Conservation (phyloP, 805 yeast genomes). For the Ascoidea asiatica region DNA sequence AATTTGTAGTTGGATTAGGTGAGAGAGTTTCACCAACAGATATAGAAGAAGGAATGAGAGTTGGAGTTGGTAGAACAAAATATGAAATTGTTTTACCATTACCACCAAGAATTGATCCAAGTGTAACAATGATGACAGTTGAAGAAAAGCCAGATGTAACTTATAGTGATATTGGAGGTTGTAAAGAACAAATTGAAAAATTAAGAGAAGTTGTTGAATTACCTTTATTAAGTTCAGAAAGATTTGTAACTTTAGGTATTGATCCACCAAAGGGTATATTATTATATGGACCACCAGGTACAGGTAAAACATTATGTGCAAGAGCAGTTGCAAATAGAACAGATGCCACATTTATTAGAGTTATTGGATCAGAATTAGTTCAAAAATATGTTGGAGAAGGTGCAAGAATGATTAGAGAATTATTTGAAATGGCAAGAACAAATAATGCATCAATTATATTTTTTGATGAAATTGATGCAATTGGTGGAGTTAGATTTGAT, state of each 20-base stretch:
- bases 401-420: constrained; percentile 98
- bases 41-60: constrained; percentile 99
- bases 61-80: constrained; percentile 95
- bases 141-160: constrained; percentile 99
- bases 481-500: constrained; percentile 99
- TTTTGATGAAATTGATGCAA: constrained; percentile 97
- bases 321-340: constrained; percentile 99
- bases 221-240: constrained; percentile 87
- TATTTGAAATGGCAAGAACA: constrained; percentile 98
- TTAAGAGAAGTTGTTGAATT: constrained; percentile 91
- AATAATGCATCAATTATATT: constrained; percentile 96
- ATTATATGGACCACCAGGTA: constrained; percentile 96
- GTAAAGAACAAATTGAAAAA: constrained; percentile 96
- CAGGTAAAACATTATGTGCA: constrained; percentile 97
- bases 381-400: constrained; percentile 99
- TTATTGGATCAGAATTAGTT: constrained; percentile 95
- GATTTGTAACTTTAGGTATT: constrained; percentile 92
- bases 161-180: constrained; percentile 96
- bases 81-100: constrained; percentile 94
- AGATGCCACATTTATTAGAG: constrained; percentile 96
- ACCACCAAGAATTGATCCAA: constrained; percentile 96
- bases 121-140: constrained; percentile 99
- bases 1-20: constrained; percentile 92
- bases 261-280: constrained; percentile 98
- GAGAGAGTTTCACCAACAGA: constrained; percentile 97